Evolutionary conservation across 2,329 filamentous ascomycete genomes (phyloP).

Genomic region (Alternaria sp.): DNA sequence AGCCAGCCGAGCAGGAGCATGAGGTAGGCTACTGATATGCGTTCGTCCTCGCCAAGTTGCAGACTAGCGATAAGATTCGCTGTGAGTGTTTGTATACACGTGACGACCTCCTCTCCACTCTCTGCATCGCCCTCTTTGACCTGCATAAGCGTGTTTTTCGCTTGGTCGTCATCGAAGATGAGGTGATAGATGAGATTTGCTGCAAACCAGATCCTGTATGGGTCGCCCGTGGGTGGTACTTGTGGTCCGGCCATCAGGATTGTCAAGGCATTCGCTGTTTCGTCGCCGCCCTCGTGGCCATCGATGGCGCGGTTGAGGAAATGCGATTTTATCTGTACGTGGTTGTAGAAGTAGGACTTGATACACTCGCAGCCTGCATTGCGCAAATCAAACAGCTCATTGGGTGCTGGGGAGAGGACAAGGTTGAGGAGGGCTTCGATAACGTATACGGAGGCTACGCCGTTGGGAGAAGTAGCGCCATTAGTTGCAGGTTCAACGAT

Average conservation of each 20-base stretch:
- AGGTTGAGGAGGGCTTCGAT: constrained; percentile 92
- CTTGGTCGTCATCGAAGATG: constrained; percentile 79
- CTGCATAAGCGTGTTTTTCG: constrained; percentile 80
- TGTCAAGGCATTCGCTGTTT: constrained; percentile 87
- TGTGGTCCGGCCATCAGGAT: constrained; percentile 76
- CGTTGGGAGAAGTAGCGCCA: constrained; percentile 57
- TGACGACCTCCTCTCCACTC: constrained; percentile 92
- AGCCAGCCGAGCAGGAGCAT: constrained; percentile 91
- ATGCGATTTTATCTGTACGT: constrained; percentile 82
- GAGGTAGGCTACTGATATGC: constrained; percentile 83
- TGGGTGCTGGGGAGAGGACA: constrained; percentile 72
- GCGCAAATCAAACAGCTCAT: constrained; percentile 78
- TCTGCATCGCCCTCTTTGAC: constrained; percentile 90
- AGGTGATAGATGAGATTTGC: constrained; percentile 87
- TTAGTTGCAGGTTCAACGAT: constrained; percentile 59
- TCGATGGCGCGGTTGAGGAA: constrained; percentile 90
- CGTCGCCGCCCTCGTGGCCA: constrained; percentile 81
- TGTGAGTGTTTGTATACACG: constrained; percentile 87
- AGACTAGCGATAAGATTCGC: constrained; percentile 85
- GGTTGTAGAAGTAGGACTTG: constrained; percentile 88
- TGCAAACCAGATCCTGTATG: constrained; percentile 91
- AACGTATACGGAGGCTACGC: constrained; percentile 77
- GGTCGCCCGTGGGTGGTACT: constrained; percentile 72
- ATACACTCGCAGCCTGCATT: constrained; percentile 89
- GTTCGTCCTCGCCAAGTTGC: constrained; percentile 77